Conservation (phyloP, 2,329 filamentous ascomycete genomes). For the Trichoderma sp. region DNA sequence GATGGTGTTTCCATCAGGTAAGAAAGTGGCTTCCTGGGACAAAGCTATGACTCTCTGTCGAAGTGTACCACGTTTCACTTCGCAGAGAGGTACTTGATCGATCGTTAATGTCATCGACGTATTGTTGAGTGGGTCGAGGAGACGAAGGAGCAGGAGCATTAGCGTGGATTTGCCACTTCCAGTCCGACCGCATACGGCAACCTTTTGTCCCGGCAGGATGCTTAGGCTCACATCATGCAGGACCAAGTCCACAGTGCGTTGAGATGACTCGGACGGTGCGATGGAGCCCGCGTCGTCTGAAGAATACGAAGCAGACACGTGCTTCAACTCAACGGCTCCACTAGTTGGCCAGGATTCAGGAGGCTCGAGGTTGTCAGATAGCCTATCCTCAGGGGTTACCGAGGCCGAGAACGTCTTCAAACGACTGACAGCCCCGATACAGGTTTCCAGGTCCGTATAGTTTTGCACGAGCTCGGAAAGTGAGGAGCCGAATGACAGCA, state of each 20-base stretch:
- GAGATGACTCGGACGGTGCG: background rate
- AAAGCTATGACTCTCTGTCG: slow-evolving; percentile 47
- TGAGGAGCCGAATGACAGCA: slow-evolving; percentile 4
- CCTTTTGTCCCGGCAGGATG: background rate
- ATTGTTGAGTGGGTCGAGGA: slow-evolving; percentile 36
- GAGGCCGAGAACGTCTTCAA: slow-evolving; percentile 25
- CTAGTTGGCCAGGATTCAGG: slow-evolving; percentile 27
- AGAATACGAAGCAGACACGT: slow-evolving; percentile 32
- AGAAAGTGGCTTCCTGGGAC: slow-evolving; percentile 51
- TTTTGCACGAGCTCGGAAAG: slow-evolving; percentile 7
- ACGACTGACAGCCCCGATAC: slow-evolving; percentile 16
- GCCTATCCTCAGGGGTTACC: background rate
- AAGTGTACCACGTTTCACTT: slow-evolving; percentile 40
- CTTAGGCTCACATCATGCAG: background rate
- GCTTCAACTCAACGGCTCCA: slow-evolving; percentile 27
- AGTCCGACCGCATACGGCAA: slow-evolving; percentile 17
- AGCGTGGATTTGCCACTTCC: slow-evolving; percentile 44
- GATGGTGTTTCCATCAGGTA: slow-evolving; percentile 33
- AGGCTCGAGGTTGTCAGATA: background rate
- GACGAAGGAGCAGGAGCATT: slow-evolving; percentile 35
- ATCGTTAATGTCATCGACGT: slow-evolving; percentile 29
- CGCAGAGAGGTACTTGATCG: slow-evolving; percentile 38
- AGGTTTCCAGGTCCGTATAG: slow-evolving; percentile 19
- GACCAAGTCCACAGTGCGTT: background rate
- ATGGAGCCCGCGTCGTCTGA: slow-evolving; percentile 23